These are phyloP conservation scores for Bifiguratus adelaidae DNA, from an alignment of 192 early-diverging fungal species.

Conservation along the genomic window DNA sequence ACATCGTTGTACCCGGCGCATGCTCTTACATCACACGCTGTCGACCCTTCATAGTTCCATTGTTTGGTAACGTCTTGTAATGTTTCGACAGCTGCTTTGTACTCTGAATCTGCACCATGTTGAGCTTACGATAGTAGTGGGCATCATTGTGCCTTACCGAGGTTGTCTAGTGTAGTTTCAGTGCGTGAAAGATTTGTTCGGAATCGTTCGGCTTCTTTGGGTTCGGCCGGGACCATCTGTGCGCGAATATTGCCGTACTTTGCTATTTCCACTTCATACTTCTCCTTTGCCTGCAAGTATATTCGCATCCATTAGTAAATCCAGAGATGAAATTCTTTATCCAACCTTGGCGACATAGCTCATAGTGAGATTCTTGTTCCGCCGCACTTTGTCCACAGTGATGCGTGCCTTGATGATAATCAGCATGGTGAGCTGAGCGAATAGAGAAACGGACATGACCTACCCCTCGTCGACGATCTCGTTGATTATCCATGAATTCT, in stretches of 20 bases:
- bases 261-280: conserved; percentile 37
- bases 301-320: too few species aligned
- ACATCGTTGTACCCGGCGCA: background rate
- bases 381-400: too few species aligned
- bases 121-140: background rate
- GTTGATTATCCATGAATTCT: conserved; percentile 56
- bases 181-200: conserved; percentile 8
- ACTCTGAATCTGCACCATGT: conserved; percentile 33
- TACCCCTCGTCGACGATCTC: too few species aligned
- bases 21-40: conserved; percentile 38
- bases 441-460: too few species aligned
- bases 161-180: conserved; percentile 5
- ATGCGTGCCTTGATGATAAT: too few species aligned
- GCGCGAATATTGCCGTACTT: conserved; percentile 31
- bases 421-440: too few species aligned
- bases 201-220: conserved; percentile 8
- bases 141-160: conserved; percentile 3
- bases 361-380: too few species aligned
- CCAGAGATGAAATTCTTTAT: too few species aligned
- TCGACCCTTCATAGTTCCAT: conserved; percentile 42
- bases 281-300: conserved; percentile 32
- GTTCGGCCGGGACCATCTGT: conserved; percentile 2
- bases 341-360: too few species aligned
- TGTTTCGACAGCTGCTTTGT: conserved; percentile 34
- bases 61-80: conserved; percentile 28